Percentiles rank a stretch among this genome's conserved stretches.
Evolutionary conservation across 169 alveolate genomes (phyloP).

Genomic region (Cryptosporidium tyzzeri): DNA sequence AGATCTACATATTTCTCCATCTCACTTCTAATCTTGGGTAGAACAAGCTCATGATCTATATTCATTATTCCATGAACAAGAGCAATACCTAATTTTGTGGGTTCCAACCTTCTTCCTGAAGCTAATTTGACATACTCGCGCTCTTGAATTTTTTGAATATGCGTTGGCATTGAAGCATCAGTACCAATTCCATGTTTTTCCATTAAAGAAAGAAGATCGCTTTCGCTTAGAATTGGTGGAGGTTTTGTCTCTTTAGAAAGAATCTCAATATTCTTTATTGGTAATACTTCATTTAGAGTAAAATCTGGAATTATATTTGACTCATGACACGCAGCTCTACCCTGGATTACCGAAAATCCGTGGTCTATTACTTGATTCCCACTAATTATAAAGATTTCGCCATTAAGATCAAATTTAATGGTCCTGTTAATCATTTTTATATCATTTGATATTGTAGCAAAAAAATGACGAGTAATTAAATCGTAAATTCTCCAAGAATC

Average conservation of each 20-base stretch:
- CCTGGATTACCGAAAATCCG: constrained; percentile 89
- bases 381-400: constrained; percentile 83
- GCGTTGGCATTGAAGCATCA: constrained; percentile 99
- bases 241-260: constrained; percentile 88
- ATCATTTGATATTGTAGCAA: constrained; percentile 89
- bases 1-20: constrained; percentile 92
- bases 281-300: not conserved
- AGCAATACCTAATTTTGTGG: constrained; percentile 94
- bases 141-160: constrained; percentile 96
- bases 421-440: constrained; percentile 84
- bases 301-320: constrained; percentile 79
- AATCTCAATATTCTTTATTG: constrained; percentile 25
- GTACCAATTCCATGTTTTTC: constrained; percentile 97
- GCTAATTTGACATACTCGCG: constrained; percentile 93
- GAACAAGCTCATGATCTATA: constrained; percentile 91
- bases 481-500: constrained; percentile 88
- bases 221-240: constrained; percentile 96
- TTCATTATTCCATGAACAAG: constrained; percentile 91
- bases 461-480: constrained; percentile 88
- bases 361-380: constrained; percentile 84
- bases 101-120: constrained; percentile 90
- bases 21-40: constrained; percentile 92
- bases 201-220: constrained; percentile 95
- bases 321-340: constrained; percentile 73
- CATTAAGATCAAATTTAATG: constrained; percentile 82